Percentiles rank a stretch among this genome's conserved stretches.
Evolutionary conservation across 2,329 filamentous ascomycete species (phyloP).

Genomic region (Aspergillus carbonarius): DNA sequence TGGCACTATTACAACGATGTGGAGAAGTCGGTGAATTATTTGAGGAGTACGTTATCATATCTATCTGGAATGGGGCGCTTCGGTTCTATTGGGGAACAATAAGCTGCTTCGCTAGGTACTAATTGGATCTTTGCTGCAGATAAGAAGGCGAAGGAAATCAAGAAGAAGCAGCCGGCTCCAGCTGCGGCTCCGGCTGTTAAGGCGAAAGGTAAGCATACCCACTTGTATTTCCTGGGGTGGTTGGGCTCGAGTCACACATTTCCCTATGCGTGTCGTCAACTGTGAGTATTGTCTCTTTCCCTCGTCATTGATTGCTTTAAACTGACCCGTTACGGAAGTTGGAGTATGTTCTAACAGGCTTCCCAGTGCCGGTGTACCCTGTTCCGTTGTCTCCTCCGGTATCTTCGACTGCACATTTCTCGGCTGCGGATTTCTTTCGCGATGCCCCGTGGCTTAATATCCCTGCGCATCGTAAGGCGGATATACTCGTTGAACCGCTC

Average conservation of each 20-base stretch:
- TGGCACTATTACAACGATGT: constrained; percentile 98
- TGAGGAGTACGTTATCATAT: constrained; percentile 58
- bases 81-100: not conserved
- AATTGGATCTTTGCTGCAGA: constrained; percentile 18
- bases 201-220: constrained; percentile 28
- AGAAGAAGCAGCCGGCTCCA: constrained; percentile 30
- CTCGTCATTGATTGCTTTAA: constrained; percentile 18
- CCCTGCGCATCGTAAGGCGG: constrained; percentile 62
- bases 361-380: constrained; percentile 34
- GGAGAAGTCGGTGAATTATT: constrained; percentile 76
- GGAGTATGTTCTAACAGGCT: constrained; percentile 39
- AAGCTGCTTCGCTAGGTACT: not conserved
- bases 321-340: constrained; percentile 36
- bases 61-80: not conserved
- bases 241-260: constrained; percentile 29
- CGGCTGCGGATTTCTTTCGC: constrained; percentile 65
- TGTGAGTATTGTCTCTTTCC: constrained; percentile 18
- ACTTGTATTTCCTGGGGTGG: constrained; percentile 20
- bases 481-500: constrained; percentile 61
- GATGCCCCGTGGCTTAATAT: constrained; percentile 84
- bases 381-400: constrained; percentile 24
- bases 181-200: constrained; percentile 18
- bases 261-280: not conserved
- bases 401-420: constrained; percentile 36
- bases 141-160: constrained; percentile 38